Evolutionary conservation across 2,329 filamentous ascomycete species (phyloP), one percentile per base, ranked within the genome.

Genomic region (Coleophoma crateriformis): DNA sequence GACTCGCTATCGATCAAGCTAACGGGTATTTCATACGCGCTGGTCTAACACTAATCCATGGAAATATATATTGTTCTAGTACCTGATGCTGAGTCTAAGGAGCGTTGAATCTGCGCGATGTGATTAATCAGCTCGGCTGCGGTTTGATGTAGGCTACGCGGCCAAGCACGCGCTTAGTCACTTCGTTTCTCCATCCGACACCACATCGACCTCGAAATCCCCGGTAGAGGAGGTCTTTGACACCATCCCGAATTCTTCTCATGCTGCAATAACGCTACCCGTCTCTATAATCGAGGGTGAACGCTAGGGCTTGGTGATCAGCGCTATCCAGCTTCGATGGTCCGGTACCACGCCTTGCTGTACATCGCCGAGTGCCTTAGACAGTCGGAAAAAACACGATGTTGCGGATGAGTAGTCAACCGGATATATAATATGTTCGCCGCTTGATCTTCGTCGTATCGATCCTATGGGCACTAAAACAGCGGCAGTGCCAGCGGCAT

Each of bases 401-500:
- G 41, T 44, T 20, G 41, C 11, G 41, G 19, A 44, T 32, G 41
- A 27, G 41, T 44, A 44, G 4, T 71, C 72, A 10, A 73, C 61
- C 37, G 82, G 72, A 59, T 78, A 84, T 2, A 70, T 75, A 47
- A 80, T 69, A 33, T 69, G 75, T 66, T 83, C 78, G 14, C 61
- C 59, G 45, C 62, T 39, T 22, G 66, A 64, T 17, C 73, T 78
- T 61, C 89, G 81, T 3, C 87, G 91, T 67, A 96, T 95, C 58
- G 87, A 91, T 52, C 86, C 85, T 68, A 96, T 91, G 3, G 91
- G 90, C 6, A 96, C 90, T 50, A 96, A 74, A 0, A 88, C 87
- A 0, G 90, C 91, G 0, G 91, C 91, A 0, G 91, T 96, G 2
- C 91, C 91, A 4, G 89, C 90, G 4, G 90, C 91, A 70, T 95